A percentile compares a stretch with the other conserved stretches of the same genome.
These are phyloP conservation scores for Aristolochia fimbriata DNA, from an alignment of 164 flowering plant genomes.

Conservation along the genomic window DNA sequence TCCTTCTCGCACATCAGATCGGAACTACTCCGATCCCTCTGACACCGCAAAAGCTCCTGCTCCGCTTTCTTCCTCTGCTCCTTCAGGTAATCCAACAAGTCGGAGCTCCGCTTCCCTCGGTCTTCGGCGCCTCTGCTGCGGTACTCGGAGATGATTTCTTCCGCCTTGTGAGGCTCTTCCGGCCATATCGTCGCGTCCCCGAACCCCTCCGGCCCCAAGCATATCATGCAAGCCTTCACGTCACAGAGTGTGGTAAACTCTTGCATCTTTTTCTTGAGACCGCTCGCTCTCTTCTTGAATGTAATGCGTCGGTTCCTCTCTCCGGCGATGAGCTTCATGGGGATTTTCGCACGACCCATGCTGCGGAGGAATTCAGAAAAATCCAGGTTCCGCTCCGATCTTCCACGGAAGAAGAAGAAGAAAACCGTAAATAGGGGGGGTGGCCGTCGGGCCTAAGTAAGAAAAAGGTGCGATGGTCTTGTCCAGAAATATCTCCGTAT, in stretches of 20 bases:
- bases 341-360: conserved; percentile 21
- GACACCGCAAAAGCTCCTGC: conserved; percentile 9
- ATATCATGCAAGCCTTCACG: conserved; percentile 31
- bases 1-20: conserved; percentile 9
- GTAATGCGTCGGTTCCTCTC: conserved; percentile 14
- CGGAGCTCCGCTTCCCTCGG: background rate
- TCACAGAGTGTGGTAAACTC: conserved; percentile 32
- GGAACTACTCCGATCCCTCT: background rate
- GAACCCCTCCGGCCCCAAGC: conserved; percentile 19
- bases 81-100: conserved; percentile 11
- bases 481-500: no score
- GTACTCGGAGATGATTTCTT: conserved; percentile 14
- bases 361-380: no score
- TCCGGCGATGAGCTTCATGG: conserved; percentile 7
- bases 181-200: conserved; percentile 24
- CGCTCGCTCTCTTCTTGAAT: conserved; percentile 21
- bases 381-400: no score
- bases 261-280: conserved; percentile 19
- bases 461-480: no score
- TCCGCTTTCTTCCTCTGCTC: conserved; percentile 8
- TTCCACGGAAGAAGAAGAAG: no score
- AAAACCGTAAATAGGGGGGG: no score
- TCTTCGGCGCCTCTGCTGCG: background rate
- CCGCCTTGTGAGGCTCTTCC: conserved; percentile 2
- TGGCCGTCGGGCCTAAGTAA: no score